Evolutionary conservation across 2,329 filamentous ascomycete genomes (phyloP).

Genomic region (Colletotrichum caudatum): DNA sequence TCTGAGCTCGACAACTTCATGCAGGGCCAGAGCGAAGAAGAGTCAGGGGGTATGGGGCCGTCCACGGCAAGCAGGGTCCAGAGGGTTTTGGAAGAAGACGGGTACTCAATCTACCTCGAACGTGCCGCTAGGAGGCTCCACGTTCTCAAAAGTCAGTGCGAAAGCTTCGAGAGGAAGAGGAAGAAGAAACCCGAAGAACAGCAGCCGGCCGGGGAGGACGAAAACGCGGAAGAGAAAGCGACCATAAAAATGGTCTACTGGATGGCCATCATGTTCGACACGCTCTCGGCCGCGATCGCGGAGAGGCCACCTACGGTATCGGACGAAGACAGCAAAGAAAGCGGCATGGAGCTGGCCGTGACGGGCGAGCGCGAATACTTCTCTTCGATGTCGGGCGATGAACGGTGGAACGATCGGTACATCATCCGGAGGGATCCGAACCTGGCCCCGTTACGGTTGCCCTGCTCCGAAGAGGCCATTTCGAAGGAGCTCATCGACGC

Average conservation of each 20-base stretch:
- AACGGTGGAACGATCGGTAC: constrained; percentile 50
- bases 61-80: constrained; percentile 23
- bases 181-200: accelerated
- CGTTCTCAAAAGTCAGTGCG: constrained; percentile 52
- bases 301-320: constrained; percentile 51
- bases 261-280: constrained; percentile 71
- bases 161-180: constrained; percentile 35
- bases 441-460: constrained; percentile 57
- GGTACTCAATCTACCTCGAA: constrained; percentile 52
- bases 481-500: constrained; percentile 62
- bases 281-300: constrained; percentile 66
- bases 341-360: too few relatives aligned
- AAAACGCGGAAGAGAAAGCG: constrained; percentile 47
- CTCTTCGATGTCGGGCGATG: constrained; percentile 27
- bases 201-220: not conserved
- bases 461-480: constrained; percentile 66
- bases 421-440: constrained; percentile 52
- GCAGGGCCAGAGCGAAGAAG: not conserved
- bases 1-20: not conserved
- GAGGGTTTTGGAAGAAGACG: constrained; percentile 45
- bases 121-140: constrained; percentile 55
- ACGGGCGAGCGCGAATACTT: constrained; percentile 45
- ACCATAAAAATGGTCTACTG: constrained; percentile 68
- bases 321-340: constrained; percentile 55
- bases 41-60: not conserved